These are phyloP conservation scores for Cladorrhinum sp. DNA, from an alignment of 2,329 filamentous ascomycete genomes.

Conservation along the genomic window DNA sequence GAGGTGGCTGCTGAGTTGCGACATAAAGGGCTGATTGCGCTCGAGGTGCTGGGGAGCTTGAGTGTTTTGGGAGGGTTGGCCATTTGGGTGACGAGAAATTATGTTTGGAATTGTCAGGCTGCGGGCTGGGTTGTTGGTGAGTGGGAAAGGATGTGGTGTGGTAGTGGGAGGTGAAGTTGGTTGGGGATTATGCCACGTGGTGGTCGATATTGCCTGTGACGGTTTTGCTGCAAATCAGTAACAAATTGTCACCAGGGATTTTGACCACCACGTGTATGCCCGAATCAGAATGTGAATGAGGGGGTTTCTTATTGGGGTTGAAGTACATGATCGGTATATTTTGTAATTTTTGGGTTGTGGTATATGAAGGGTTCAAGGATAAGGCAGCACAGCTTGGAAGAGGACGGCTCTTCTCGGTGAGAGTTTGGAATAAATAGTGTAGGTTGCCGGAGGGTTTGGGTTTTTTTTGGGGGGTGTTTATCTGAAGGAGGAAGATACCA, in stretches of 20 bases:
- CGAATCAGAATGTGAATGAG: no score
- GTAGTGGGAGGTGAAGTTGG: neutral
- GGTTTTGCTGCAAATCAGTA: no score
- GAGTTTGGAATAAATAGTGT: neutral
- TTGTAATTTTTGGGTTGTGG: no score
- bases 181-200: neutral
- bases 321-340: no score
- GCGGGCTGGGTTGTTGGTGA: conserved; percentile 30
- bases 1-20: conserved; percentile 65
- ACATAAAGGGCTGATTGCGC: conserved; percentile 61
- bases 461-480: neutral
- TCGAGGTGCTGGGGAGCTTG: conserved; percentile 72
- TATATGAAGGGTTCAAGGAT: no score
- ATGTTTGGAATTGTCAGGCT: conserved; percentile 27
- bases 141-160: conserved; percentile 33
- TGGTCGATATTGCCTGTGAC: neutral
- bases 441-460: neutral
- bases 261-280: no score
- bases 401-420: neutral
- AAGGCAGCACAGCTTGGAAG: no score
- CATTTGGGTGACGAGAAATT: conserved; percentile 51
- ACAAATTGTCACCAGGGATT: neutral
- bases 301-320: no score
- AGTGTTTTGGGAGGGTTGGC: conserved; percentile 71
- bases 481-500: neutral